Conservation (phyloP, 2,329 filamentous ascomycete genomes). For the Sclerotinia minor region DNA sequence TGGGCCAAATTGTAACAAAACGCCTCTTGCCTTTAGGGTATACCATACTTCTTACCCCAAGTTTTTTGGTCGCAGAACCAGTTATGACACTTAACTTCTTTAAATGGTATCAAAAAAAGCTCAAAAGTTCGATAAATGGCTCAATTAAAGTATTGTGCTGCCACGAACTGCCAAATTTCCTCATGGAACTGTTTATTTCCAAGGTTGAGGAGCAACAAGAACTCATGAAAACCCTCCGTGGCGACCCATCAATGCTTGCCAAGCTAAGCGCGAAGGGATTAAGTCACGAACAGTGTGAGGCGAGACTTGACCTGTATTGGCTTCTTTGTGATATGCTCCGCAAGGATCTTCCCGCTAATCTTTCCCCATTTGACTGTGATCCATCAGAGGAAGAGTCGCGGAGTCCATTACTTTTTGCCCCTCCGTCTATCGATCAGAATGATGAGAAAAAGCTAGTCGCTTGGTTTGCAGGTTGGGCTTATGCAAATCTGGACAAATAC, state of each 20-base stretch:
- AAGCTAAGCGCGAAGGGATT: constrained; percentile 33
- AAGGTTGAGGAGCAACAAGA: constrained; percentile 37
- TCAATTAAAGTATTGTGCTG: constrained; percentile 34
- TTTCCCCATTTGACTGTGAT: constrained; percentile 24
- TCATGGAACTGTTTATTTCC: constrained; percentile 37
- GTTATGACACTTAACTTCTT: constrained; percentile 44
- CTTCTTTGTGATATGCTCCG: constrained; percentile 29
- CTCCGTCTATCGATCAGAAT: constrained; percentile 52
- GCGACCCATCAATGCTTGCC: constrained; percentile 35
- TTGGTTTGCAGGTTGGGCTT: constrained; percentile 62
- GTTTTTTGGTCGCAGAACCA: constrained; percentile 51
- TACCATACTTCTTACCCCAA: constrained; percentile 52
- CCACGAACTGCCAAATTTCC: constrained; percentile 35
- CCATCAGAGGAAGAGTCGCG: constrained; percentile 30
- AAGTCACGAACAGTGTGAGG: constrained; percentile 33
- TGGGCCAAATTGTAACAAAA: constrained; percentile 44
- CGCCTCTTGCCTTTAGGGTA: constrained; percentile 49
- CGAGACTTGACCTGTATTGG: constrained; percentile 32
- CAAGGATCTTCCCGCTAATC: constrained; percentile 18
- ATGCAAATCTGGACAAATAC: constrained; percentile 50
- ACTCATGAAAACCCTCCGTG: constrained; percentile 30
- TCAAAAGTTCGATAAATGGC: constrained; percentile 26
- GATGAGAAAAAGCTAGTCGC: constrained; percentile 64
- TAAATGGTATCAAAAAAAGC: constrained; percentile 44
- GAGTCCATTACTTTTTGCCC: constrained; percentile 49